These are phyloP conservation scores for Globisporangium nagaii DNA, from an alignment of 352 stramenopile species.

Conservation along the genomic window DNA sequence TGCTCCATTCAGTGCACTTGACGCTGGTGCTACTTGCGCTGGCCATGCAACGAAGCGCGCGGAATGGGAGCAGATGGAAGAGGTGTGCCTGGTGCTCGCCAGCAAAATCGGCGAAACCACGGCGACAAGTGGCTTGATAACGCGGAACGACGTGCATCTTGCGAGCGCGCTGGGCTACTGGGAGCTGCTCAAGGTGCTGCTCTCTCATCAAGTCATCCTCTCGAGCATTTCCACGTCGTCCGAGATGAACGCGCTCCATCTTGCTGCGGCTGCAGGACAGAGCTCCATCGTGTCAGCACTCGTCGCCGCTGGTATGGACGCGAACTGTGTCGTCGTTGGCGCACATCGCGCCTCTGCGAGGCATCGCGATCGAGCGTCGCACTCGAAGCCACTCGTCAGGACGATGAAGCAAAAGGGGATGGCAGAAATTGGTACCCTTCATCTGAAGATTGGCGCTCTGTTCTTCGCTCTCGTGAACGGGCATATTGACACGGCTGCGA, in stretches of 20 bases:
- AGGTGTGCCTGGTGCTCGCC: conserved; percentile 34
- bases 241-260: conserved; percentile 44
- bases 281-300: conserved; percentile 34
- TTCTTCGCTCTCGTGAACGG: conserved; percentile 52
- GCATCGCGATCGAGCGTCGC: neutral
- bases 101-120: conserved; percentile 21
- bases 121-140: conserved; percentile 40
- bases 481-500: conserved; percentile 44
- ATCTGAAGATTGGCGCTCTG: conserved; percentile 24
- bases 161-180: conserved; percentile 44
- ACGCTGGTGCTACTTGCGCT: conserved; percentile 5
- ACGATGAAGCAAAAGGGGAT: neutral
- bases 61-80: conserved; percentile 34
- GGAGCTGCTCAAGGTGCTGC: conserved; percentile 31
- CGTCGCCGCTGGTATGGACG: conserved; percentile 45
- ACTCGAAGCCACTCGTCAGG: neutral
- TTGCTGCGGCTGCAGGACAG: conserved; percentile 41
- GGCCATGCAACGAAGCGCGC: conserved; percentile 14
- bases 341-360: neutral
- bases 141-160: conserved; percentile 37
- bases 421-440: neutral
- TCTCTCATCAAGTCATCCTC: conserved; percentile 46
- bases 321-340: conserved; percentile 31
- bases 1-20: conserved; percentile 18
- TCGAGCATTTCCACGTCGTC: conserved; percentile 26